These are phyloP conservation scores for Stemphylium lycopersici DNA, from an alignment of 2,329 filamentous ascomycete species.

Conservation along the genomic window DNA sequence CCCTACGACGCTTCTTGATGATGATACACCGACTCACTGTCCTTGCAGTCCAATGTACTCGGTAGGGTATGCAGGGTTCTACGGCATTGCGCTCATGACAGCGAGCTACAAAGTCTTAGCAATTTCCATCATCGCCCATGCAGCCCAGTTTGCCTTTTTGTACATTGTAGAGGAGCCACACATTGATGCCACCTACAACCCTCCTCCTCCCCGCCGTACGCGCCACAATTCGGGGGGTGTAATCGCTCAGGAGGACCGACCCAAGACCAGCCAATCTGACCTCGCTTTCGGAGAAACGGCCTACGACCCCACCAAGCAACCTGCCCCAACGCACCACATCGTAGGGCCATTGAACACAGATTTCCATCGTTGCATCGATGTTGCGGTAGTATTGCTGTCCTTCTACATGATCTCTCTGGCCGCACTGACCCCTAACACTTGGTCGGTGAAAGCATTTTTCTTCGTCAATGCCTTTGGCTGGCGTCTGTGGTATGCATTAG, in stretches of 20 bases:
- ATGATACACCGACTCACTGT: slow-evolving; percentile 9
- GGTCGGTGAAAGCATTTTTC: slow-evolving; percentile 77
- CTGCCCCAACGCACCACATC: slow-evolving; percentile 78
- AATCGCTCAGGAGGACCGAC: slow-evolving; percentile 48
- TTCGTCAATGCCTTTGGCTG: slow-evolving; percentile 79
- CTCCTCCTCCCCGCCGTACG: slow-evolving; percentile 77
- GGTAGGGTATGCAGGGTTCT: slow-evolving; percentile 89
- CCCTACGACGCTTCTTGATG: background rate
- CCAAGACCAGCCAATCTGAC: slow-evolving; percentile 46
- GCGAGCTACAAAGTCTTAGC: slow-evolving; percentile 97
- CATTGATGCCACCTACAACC: slow-evolving; percentile 97
- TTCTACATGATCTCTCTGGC: slow-evolving; percentile 77
- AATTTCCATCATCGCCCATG: slow-evolving; percentile 94
- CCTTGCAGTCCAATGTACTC: slow-evolving; percentile 25
- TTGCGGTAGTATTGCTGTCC: slow-evolving; percentile 76
- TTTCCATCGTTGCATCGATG: slow-evolving; percentile 84
- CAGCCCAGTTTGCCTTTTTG: slow-evolving; percentile 92
- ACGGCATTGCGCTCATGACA: slow-evolving; percentile 97
- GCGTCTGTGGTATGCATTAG: slow-evolving; percentile 91
- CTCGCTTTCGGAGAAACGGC: slow-evolving; percentile 46
- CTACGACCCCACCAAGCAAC: slow-evolving; percentile 57
- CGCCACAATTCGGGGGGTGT: slow-evolving; percentile 47
- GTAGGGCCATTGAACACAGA: slow-evolving; percentile 85
- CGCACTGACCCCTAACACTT: slow-evolving; percentile 76
- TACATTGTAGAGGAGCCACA: slow-evolving; percentile 93